These are phyloP conservation scores for Arachis stenosperma DNA, from an alignment of 306 rosid genomes.

Conservation along the genomic window DNA sequence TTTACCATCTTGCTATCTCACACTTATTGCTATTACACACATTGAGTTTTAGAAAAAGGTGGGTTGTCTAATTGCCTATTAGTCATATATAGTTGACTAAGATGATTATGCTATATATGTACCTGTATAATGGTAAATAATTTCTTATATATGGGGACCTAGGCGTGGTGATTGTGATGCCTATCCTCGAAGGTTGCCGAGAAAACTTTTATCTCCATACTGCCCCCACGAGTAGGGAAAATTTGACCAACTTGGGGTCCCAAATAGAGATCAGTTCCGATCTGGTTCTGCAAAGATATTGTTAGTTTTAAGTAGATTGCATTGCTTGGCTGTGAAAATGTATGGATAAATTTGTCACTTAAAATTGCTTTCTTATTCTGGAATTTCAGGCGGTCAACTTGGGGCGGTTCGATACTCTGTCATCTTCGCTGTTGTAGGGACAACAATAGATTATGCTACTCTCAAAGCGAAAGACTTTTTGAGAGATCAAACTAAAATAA, in stretches of 20 bases:
- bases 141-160: neutral
- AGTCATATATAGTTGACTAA: no score
- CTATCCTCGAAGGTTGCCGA: neutral
- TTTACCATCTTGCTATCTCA: no score
- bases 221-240: neutral
- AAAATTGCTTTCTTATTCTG: conserved; percentile 19
- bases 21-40: no score
- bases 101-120: no score
- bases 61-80: no score
- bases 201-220: neutral
- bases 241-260: neutral
- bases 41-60: no score
- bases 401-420: conserved; percentile 78
- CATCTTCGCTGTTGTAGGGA: conserved; percentile 72
- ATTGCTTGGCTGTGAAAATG: conserved; percentile 7
- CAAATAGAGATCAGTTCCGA: neutral
- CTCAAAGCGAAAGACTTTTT: conserved; percentile 49
- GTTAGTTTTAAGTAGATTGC: neutral
- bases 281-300: neutral
- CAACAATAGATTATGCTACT: conserved; percentile 61
- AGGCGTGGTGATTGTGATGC: neutral
- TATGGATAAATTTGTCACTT: neutral
- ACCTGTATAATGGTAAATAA: neutral
- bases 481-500: conserved; percentile 52
- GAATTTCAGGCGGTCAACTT: conserved; percentile 68